These are phyloP conservation scores for Erigeron canadensis DNA, from an alignment of 129 eudicot species.

Conservation along the genomic window DNA sequence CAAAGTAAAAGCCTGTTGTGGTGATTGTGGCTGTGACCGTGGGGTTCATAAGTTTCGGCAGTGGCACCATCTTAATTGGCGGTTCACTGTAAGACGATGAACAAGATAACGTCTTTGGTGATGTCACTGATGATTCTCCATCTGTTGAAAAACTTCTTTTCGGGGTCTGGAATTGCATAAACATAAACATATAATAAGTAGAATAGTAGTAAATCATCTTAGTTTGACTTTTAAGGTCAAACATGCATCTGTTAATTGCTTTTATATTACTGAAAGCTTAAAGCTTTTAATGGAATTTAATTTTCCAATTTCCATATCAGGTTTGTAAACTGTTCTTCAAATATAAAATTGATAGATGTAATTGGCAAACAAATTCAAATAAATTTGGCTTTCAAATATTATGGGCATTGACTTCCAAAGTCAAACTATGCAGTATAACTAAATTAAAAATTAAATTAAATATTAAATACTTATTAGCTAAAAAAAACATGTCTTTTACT, in stretches of 20 bases:
- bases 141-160: conserved; percentile 51
- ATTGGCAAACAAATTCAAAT: background rate
- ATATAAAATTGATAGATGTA: background rate
- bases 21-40: background rate
- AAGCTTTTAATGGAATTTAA: no score
- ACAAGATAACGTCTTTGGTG: conserved; percentile 40
- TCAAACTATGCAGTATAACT: background rate
- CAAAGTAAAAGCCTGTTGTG: conserved; percentile 12
- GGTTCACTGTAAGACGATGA: conserved; percentile 45
- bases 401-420: background rate
- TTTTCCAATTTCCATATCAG: background rate
- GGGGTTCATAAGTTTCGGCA: conserved; percentile 38
- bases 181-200: conserved; percentile 7
- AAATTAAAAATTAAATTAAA: no score
- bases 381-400: conserved; percentile 1
- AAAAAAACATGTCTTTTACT: no score
- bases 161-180: conserved; percentile 47
- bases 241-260: background rate
- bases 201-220: background rate
- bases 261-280: background rate
- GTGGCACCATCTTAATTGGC: conserved; percentile 41
- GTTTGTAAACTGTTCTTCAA: background rate
- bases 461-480: no score
- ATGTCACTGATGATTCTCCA: conserved; percentile 46
- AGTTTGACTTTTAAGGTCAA: conserved; percentile 22